Evolutionary conservation across 495 filamentous ascomycete genomes (phyloP).

Genomic region (Chaetomidium leptoderma): DNA sequence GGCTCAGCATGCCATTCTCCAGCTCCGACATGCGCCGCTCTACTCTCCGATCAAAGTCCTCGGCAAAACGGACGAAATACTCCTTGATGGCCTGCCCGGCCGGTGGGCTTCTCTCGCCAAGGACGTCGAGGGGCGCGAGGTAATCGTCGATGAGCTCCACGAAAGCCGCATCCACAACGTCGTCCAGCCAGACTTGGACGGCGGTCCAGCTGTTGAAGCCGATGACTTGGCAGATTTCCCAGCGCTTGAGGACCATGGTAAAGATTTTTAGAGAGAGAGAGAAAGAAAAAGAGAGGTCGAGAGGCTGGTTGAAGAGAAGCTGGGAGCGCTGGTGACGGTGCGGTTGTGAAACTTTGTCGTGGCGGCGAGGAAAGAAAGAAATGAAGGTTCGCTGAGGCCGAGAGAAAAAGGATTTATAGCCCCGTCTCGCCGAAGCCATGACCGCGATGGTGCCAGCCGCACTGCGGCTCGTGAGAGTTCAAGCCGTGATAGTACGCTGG

Average conservation of each 20-base stretch:
- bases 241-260: neutral
- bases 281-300: neutral
- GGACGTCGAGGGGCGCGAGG: neutral
- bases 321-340: neutral
- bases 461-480: neutral
- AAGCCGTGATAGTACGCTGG: neutral
- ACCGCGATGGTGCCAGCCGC: neutral
- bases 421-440: neutral
- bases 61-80: neutral
- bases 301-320: neutral
- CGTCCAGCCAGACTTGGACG: neutral
- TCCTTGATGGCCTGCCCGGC: neutral
- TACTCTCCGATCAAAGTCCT: neutral
- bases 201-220: conserved; percentile 9
- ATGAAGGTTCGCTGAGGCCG: no score
- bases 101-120: neutral
- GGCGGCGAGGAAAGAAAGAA: neutral
- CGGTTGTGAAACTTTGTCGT: neutral
- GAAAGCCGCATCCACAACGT: neutral
- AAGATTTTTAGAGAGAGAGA: neutral
- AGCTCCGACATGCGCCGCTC: neutral
- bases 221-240: neutral
- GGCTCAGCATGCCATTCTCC: neutral
- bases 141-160: neutral
- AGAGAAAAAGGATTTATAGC: no score